Evolutionary conservation across 306 rosid genomes (phyloP), one percentile per base, ranked within the genome.

Genomic region (Cajanus cajan): DNA sequence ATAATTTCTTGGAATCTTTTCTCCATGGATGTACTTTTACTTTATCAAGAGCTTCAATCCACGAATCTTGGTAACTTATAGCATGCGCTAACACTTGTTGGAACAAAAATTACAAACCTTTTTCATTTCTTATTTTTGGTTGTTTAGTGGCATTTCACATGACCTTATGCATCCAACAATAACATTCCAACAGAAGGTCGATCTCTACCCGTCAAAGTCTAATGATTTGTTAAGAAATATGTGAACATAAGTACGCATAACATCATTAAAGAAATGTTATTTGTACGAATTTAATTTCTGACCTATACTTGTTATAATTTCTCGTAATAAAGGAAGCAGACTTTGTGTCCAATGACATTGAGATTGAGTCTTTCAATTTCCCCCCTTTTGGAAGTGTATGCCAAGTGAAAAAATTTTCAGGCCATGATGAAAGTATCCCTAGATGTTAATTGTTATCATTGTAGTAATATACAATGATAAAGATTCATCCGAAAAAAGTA

Each of bases 401-500:
- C 36, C 21, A 40, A 8, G 39, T 6, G 40, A 22, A n/a, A 15
- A 9, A 8, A 15, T 45, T 48, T 44, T 54, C 66, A 64, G 18
- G 77, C 13, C 75, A 45, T 58, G 51, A 64, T 6, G 51, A 68
- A 24, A 67, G 25, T 67, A 63, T 21, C 41, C 25, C 33, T 34
- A 28, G 36, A 44, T 28, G 52, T 39, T 25, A 63, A 82, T 68
- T 73, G 24, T 28, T 16, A 47, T 37, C 16, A 28, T 28, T n/a
- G 3, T 28, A 41, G n/a, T 66, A 28, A 2, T 50, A 10, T 73
- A 22, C n/a, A 12, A 73, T 39, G 33, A n/a, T 10, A 85, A 77
- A 44, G 70, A 78, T 1, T 81, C 92, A 40, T 78, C 92, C 8
- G 96, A 88, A 84, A 90, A 92, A 80, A 91, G 86, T 79, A 93